Conservation (phyloP, 1,139 yeast genomes). For the Scheffersomyces cryptocercus region DNA sequence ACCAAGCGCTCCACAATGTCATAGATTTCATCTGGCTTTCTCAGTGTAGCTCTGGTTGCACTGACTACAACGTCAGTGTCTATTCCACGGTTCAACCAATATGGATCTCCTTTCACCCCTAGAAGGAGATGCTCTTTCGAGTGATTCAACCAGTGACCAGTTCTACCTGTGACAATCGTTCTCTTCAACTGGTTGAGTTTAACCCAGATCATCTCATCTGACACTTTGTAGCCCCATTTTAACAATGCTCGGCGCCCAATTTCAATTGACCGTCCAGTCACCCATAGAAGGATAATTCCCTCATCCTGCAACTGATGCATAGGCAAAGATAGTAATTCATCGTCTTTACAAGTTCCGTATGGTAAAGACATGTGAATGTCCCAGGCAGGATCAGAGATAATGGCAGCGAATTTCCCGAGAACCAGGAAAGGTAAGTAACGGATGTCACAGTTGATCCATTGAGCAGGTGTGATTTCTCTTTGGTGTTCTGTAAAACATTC, state of each 20-base stretch:
- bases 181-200: constrained; percentile 84
- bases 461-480: constrained; percentile 52
- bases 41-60: constrained; percentile 80
- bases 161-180: constrained; percentile 91
- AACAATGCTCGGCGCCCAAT: constrained; percentile 74
- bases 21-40: constrained; percentile 89
- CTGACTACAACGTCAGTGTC: constrained; percentile 82
- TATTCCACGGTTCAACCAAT: constrained; percentile 65
- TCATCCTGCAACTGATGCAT: constrained; percentile 74
- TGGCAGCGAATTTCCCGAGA: constrained; percentile 83
- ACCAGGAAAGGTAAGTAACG: constrained; percentile 64
- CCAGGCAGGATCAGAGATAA: constrained; percentile 93
- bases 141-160: constrained; percentile 97
- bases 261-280: constrained; percentile 90
- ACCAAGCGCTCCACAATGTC: constrained; percentile 84
- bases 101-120: constrained; percentile 78
- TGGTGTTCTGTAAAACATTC: constrained; percentile 47
- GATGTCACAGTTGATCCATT: constrained; percentile 87
- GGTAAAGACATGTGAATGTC: constrained; percentile 82
- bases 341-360: constrained; percentile 74
- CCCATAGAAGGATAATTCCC: constrained; percentile 87
- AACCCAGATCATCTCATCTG: constrained; percentile 87
- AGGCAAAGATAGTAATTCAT: constrained; percentile 66
- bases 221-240: constrained; percentile 79
- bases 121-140: constrained; percentile 88